phyloP scores from a whole-genome alignment of 2,329 filamentous ascomycete species.

The Microsporum audouinii region DNA sequence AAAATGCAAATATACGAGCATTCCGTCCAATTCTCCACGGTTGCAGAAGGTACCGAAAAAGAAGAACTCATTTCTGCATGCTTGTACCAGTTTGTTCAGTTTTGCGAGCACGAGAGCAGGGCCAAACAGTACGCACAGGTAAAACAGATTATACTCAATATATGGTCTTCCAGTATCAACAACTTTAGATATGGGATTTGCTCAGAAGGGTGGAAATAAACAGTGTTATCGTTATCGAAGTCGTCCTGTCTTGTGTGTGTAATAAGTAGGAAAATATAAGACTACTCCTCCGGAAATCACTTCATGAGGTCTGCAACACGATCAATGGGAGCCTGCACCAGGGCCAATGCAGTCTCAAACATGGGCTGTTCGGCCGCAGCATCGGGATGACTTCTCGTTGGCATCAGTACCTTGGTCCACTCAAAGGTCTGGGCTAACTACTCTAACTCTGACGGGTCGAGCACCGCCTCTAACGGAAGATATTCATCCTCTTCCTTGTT shows the following conservation, averaged over 20 bases:
- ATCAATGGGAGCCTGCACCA: too few relatives aligned
- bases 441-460: constrained; percentile 26
- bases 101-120: not conserved
- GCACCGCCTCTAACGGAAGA: constrained; percentile 36
- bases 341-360: constrained; percentile 39
- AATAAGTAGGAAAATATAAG: too few relatives aligned
- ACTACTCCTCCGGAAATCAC: not conserved
- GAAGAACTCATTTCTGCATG: not conserved
- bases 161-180: too few relatives aligned
- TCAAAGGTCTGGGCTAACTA: constrained; percentile 35
- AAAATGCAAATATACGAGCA: not conserved
- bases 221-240: too few relatives aligned
- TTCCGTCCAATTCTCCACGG: not conserved
- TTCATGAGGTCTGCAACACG: constrained; percentile 29
- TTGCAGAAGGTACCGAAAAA: not conserved
- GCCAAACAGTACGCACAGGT: too few relatives aligned
- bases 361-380: constrained; percentile 40
- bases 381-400: constrained; percentile 40
- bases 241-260: too few relatives aligned
- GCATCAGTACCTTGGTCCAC: constrained; percentile 43
- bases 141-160: too few relatives aligned
- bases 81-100: not conserved
- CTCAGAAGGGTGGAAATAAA: too few relatives aligned
- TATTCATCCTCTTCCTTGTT: constrained; percentile 40
- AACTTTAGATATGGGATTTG: too few relatives aligned